Percentiles rank a stretch among this genome's conserved stretches.
These are phyloP conservation scores for Sporothrix curviconia DNA, from an alignment of 2,329 filamentous ascomycete genomes.

Conservation along the genomic window DNA sequence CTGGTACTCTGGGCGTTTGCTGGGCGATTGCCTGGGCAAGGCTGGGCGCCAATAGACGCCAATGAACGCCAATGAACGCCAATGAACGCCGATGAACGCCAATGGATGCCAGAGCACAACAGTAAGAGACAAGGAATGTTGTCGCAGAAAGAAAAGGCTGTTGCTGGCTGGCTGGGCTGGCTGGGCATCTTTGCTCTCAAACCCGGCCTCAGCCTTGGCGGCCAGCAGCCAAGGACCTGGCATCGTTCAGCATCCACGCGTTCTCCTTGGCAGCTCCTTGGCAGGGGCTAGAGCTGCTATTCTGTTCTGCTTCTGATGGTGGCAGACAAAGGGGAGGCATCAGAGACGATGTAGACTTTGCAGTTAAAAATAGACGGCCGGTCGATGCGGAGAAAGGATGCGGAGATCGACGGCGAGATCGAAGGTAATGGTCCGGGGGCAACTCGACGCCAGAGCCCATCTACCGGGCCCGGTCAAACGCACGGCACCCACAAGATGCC, in stretches of 20 bases:
- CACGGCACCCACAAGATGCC: background rate
- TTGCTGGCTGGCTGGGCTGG: too few relatives aligned
- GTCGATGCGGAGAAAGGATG: background rate
- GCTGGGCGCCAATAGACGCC: conserved; percentile 2
- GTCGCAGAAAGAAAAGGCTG: too few relatives aligned
- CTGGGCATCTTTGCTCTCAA: too few relatives aligned
- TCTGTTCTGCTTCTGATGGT: background rate
- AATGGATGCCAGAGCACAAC: too few relatives aligned
- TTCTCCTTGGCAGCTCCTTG: conserved; percentile 4
- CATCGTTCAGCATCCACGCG: background rate
- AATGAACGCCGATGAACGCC: too few relatives aligned
- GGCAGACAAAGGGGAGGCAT: background rate
- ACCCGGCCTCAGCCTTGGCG: conserved; percentile 4
- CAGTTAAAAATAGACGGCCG: background rate
- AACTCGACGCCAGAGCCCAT: background rate
- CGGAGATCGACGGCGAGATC: background rate
- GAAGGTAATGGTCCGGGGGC: background rate
- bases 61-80: too few relatives aligned
- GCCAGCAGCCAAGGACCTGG: background rate
- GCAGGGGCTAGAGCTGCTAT: background rate
- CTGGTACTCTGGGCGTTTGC: conserved; percentile 4
- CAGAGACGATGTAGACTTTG: background rate
- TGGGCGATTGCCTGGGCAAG: background rate
- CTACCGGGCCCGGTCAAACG: background rate
- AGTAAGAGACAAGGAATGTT: too few relatives aligned